Evolutionary conservation across 129 eudicot species (phyloP).

Genomic region (Daucus carota): DNA sequence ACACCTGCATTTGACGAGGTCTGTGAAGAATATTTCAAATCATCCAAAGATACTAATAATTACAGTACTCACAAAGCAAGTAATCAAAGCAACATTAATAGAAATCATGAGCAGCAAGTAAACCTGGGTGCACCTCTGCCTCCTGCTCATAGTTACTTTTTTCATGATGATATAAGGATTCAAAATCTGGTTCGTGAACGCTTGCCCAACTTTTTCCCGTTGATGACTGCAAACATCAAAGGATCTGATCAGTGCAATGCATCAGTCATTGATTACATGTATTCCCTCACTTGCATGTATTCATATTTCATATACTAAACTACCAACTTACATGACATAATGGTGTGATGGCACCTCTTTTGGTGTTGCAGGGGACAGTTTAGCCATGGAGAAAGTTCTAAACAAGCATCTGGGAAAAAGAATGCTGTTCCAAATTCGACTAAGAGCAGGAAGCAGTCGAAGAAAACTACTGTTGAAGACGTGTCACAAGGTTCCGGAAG

Average conservation of each 20-base stretch:
- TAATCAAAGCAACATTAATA: conserved; percentile 12
- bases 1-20: conserved; percentile 87
- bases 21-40: conserved; percentile 60
- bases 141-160: conserved; percentile 64
- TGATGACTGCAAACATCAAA: conserved; percentile 30
- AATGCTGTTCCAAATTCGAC: conserved; percentile 27
- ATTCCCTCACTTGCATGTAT: conserved; percentile 12
- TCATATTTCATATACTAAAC: neutral
- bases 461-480: conserved; percentile 22
- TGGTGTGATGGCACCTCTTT: neutral
- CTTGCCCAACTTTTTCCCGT: conserved; percentile 59
- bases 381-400: conserved; percentile 34
- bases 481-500: conserved; percentile 26
- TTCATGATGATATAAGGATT: conserved; percentile 59
- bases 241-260: conserved; percentile 29
- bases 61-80: conserved; percentile 11
- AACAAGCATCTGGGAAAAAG: conserved; percentile 27
- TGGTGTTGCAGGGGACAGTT: conserved; percentile 65
- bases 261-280: conserved; percentile 74
- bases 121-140: conserved; percentile 34
- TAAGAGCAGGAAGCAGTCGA: conserved; percentile 23
- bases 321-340: neutral
- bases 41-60: conserved; percentile 33
- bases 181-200: conserved; percentile 66
- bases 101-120: conserved; percentile 18